Evolutionary conservation across 208 protist genomes (phyloP), one percentile per base, ranked within the genome.

Genomic region (Trypanosoma cruzi): DNA sequence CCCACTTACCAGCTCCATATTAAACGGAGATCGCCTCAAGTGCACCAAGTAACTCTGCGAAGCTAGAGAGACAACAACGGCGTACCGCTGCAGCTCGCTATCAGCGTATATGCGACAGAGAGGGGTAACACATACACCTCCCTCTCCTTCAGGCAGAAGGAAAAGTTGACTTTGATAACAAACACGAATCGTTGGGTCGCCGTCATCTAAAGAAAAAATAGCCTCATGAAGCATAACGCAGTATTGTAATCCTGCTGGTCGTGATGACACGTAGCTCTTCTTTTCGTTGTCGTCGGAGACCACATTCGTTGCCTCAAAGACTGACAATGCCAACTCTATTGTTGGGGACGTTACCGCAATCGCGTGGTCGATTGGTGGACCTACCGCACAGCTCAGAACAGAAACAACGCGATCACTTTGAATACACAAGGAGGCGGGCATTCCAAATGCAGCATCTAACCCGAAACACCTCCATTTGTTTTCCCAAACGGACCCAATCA

Each of bases 291-390:
- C 50, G 6, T 55, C 58, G 42, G 61, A 18, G 1, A 63, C 65
- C 8, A 86, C 58, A 57, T 72, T 75, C 37, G 63, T 55, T 18
- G 63, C 54, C 26, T 87, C 80, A 58, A 93, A 87, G n/a, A 80
- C 67, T 10, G 74, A 83, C n/a, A 93, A 71, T 22, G 82, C 81
- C 66, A 88, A 64, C 14, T 81, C 57, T 13, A 79, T 18, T 29
- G 78, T 77, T n/a, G 84, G 82, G 7, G 84, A 74, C 2, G 50
- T 28, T 26, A 68, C 48, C 24, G 73, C 68, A 11, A 73, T 68
- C 16, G 60, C 34, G 5, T 63, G 57, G 32, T 85, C 78, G 0
- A 73, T 34, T 10, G 83, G 87, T 0, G 65, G 20, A 0, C 50
- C 73, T 2, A 93, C 54, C 40, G 75, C 70, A 57, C 75, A 85